phyloP scores from a whole-genome alignment of 1,139 yeast genomes.

The Kodamaea alishanica region DNA sequence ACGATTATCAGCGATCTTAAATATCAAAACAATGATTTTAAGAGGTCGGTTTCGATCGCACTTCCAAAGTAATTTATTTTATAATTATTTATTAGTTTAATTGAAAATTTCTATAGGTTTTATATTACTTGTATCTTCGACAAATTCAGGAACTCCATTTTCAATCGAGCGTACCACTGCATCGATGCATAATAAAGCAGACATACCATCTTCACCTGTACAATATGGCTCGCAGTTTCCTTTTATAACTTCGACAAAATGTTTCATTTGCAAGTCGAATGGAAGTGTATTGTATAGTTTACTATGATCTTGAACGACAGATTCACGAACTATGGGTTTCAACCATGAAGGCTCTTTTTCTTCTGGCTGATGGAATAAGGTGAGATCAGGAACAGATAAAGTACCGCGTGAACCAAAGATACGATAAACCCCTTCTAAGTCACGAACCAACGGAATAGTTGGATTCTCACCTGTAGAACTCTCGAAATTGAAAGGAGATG shows the following conservation, averaged over 20 bases:
- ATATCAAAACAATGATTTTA: conserved; percentile 2
- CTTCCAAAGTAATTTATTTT: not conserved
- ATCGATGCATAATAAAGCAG: conserved; percentile 26
- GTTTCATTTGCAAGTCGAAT: conserved; percentile 34
- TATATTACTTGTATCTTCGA: conserved; percentile 14
- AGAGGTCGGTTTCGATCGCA: conserved; percentile 1
- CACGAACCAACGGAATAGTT: conserved; percentile 28
- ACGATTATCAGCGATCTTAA: conserved; percentile 2
- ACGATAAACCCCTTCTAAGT: conserved; percentile 33
- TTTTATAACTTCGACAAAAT: conserved; percentile 34
- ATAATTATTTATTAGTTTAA: not conserved
- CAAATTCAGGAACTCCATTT: conserved; percentile 17
- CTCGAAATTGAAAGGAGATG: conserved; percentile 40
- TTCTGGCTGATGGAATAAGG: conserved; percentile 29
- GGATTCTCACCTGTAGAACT: conserved; percentile 44
- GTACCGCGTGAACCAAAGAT: conserved; percentile 39
- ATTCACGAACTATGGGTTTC: conserved; percentile 14
- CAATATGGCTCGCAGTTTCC: conserved; percentile 31
- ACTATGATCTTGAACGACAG: conserved; percentile 13
- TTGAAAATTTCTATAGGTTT: conserved; percentile 8
- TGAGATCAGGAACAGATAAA: conserved; percentile 36
- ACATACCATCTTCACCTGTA: conserved; percentile 37
- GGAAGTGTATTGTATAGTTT: conserved; percentile 20
- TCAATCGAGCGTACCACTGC: conserved; percentile 19
- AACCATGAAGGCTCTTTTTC: conserved; percentile 22